Evolutionary conservation across 2,329 filamentous ascomycete genomes (phyloP).

Genomic region (Colletotrichum incanum): DNA sequence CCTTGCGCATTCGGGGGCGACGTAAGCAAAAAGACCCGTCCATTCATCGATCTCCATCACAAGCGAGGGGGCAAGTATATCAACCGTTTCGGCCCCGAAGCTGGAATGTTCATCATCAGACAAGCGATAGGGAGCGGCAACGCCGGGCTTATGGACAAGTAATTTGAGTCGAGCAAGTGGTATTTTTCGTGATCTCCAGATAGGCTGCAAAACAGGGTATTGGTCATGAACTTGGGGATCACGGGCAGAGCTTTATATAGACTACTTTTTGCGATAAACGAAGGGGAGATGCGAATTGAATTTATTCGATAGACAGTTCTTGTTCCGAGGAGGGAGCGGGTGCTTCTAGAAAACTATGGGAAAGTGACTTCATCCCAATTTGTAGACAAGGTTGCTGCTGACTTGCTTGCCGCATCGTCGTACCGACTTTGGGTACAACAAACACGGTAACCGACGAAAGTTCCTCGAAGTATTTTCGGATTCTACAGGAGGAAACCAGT

Average conservation of each 20-base stretch:
- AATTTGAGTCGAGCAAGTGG: background rate
- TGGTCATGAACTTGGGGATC: background rate
- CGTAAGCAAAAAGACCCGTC: background rate
- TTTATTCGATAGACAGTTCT: background rate
- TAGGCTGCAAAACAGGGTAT: background rate
- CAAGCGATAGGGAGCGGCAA: background rate
- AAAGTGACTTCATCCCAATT: too few relatives aligned
- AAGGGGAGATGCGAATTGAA: too few relatives aligned
- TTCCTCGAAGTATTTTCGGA: too few relatives aligned
- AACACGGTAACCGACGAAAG: too few relatives aligned
- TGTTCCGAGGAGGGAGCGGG: background rate
- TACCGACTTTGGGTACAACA: too few relatives aligned
- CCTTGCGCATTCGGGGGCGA: background rate
- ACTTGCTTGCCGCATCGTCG: too few relatives aligned
- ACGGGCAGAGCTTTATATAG: background rate
- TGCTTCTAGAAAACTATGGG: background rate
- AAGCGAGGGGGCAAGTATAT: background rate
- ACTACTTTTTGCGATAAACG: too few relatives aligned
- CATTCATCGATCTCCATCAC: background rate
- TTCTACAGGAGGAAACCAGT: background rate
- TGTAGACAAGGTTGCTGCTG: too few relatives aligned
- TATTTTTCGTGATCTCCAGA: background rate
- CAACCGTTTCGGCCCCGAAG: background rate
- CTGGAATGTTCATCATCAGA: background rate
- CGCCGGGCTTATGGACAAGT: background rate